A percentile compares a stretch with the other conserved stretches of the same genome.
phyloP scores from a whole-genome alignment of 2,329 filamentous ascomycete genomes.

The Xylariaceae sp. region DNA sequence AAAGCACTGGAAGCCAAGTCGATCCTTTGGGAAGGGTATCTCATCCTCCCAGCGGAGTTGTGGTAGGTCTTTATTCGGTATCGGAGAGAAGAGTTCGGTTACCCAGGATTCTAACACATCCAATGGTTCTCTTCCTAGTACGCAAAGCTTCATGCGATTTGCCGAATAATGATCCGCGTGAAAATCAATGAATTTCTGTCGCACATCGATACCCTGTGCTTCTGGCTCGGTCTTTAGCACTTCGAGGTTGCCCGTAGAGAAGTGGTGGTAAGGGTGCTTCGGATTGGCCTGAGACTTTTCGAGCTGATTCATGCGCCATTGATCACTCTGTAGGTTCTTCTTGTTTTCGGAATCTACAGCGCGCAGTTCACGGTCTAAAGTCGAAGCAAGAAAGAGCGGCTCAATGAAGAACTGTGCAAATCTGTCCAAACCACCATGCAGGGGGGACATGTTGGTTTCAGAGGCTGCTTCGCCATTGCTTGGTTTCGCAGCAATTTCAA shows the following conservation, averaged over 20 bases:
- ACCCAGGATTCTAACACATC: constrained; percentile 83
- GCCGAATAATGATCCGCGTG: constrained; percentile 87
- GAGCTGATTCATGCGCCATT: constrained; percentile 82
- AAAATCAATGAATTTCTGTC: constrained; percentile 89
- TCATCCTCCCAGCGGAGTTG: constrained; percentile 53
- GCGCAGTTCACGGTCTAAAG: constrained; percentile 78
- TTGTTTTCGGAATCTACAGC: constrained; percentile 96
- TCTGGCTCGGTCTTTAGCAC: constrained; percentile 81
- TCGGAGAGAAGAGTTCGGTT: constrained; percentile 72
- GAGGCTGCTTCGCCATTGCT: constrained; percentile 56
- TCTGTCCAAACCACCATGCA: constrained; percentile 81
- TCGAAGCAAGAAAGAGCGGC: constrained; percentile 79
- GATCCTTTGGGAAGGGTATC: constrained; percentile 45
- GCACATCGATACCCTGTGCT: constrained; percentile 74
- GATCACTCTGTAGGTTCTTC: constrained; percentile 91
- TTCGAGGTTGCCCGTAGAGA: constrained; percentile 85
- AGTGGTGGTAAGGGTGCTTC: constrained; percentile 83
- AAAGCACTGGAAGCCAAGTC: constrained; percentile 67
- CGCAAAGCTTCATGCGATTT: constrained; percentile 88
- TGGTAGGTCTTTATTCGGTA: constrained; percentile 76
- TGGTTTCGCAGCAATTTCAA: constrained; percentile 83
- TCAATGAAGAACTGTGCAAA: constrained; percentile 93
- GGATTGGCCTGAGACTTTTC: constrained; percentile 86
- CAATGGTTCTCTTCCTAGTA: constrained; percentile 75
- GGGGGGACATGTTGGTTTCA: constrained; percentile 52